Percentiles rank a stretch among this genome's conserved stretches.
phyloP scores from a whole-genome alignment of 2,329 filamentous ascomycete genomes.

The Ascochyta koolunga region DNA sequence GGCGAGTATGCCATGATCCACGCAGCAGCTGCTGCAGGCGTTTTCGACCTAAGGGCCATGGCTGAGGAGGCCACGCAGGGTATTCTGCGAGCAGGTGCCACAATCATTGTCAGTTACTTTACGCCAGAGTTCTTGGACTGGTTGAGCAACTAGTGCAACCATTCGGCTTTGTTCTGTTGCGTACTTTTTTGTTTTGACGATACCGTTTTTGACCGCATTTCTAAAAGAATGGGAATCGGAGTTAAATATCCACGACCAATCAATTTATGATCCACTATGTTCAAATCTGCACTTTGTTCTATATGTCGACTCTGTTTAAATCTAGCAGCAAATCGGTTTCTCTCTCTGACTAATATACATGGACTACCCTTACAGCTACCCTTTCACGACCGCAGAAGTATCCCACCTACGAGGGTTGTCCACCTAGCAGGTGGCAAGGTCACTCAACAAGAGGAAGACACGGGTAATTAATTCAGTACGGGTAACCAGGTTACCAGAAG shows the following conservation, averaged over 20 bases:
- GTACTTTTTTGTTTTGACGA: constrained; percentile 1
- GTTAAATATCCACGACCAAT: constrained; percentile 14
- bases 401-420: no score
- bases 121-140: constrained; percentile 77
- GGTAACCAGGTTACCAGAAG: no score
- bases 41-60: constrained; percentile 94
- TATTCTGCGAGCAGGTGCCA: constrained; percentile 89
- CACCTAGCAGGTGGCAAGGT: no score
- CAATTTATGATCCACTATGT: constrained; percentile 7
- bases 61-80: constrained; percentile 93
- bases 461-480: no score
- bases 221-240: constrained; percentile 7
- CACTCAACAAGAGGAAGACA: no score
- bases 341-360: no score
- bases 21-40: constrained; percentile 90
- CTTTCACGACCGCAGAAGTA: no score
- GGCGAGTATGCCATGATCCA: constrained; percentile 99
- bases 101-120: constrained; percentile 93
- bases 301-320: no score
- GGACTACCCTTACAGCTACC: no score
- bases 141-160: constrained; percentile 50
- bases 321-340: no score
- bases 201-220: constrained; percentile 14
- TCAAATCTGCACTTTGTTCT: neutral
- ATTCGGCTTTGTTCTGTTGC: neutral